phyloP scores from a whole-genome alignment of 1,284 basidiomycete species.

The Veloboletus limbatus region DNA sequence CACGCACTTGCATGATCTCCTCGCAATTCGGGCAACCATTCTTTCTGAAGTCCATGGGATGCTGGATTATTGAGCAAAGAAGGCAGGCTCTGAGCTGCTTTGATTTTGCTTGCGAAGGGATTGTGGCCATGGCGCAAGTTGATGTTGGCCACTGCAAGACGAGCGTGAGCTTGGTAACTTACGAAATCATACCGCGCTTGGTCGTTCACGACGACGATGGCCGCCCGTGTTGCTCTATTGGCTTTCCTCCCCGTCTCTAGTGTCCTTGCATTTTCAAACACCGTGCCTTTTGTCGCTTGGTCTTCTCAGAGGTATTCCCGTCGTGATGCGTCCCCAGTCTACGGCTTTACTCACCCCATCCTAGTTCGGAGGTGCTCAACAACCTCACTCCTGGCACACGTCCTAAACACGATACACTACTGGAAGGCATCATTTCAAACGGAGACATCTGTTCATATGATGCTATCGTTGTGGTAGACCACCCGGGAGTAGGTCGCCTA shows the following conservation, averaged over 20 bases:
- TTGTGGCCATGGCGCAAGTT: constrained; percentile 40
- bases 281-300: constrained; percentile 67
- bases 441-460: constrained; percentile 59
- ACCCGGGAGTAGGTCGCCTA: constrained; percentile 58
- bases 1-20: constrained; percentile 81
- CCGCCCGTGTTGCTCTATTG: constrained; percentile 22
- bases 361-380: constrained; percentile 49
- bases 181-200: too few relatives aligned
- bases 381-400: constrained; percentile 34
- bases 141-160: too few relatives aligned
- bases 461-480: constrained; percentile 62
- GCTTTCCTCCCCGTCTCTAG: constrained; percentile 43
- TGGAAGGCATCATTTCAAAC: constrained; percentile 42
- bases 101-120: constrained; percentile 61
- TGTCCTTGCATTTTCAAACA: constrained; percentile 53
- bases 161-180: too few relatives aligned
- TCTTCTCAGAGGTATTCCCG: constrained; percentile 53
- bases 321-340: background rate
- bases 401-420: constrained; percentile 37
- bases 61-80: constrained; percentile 88
- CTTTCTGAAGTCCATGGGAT: constrained; percentile 80
- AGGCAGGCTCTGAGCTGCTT: constrained; percentile 86
- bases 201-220: constrained; percentile 17
- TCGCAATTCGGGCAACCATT: constrained; percentile 97
- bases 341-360: too few relatives aligned